These are phyloP conservation scores for Saccharomyces hybrid DNA, from an alignment of 1,139 yeast species.

Conservation along the genomic window DNA sequence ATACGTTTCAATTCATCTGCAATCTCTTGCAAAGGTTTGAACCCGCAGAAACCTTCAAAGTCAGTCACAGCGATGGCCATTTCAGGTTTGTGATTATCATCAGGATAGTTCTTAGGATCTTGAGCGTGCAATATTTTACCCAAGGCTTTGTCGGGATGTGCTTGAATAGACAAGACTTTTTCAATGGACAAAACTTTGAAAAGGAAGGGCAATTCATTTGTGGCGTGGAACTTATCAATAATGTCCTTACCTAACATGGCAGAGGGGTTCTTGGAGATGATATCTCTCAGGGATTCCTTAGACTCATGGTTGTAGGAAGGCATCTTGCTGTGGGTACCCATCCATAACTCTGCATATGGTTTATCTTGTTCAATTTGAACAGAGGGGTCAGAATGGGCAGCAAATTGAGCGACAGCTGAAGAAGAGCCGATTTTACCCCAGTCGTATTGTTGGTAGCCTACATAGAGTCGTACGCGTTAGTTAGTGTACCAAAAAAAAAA, in stretches of 20 bases:
- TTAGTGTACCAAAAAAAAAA: conserved; percentile 4
- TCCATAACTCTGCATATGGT: conserved; percentile 94
- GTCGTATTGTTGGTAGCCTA: conserved; percentile 63
- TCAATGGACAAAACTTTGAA: conserved; percentile 89
- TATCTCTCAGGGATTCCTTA: conserved; percentile 54
- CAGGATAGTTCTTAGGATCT: conserved; percentile 94
- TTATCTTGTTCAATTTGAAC: conserved; percentile 56
- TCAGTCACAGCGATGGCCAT: conserved; percentile 97
- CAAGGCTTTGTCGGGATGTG: conserved; percentile 89
- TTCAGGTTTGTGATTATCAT: conserved; percentile 97
- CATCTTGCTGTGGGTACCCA: conserved; percentile 95
- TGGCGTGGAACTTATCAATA: conserved; percentile 58
- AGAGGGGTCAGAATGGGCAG: conserved; percentile 58
- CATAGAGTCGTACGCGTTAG: conserved; percentile 1
- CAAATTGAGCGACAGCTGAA: conserved; percentile 86
- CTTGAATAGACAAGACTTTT: conserved; percentile 91
- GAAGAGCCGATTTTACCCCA: conserved; percentile 84
- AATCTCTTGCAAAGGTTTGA: conserved; percentile 80
- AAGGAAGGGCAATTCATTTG: conserved; percentile 75
- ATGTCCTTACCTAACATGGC: conserved; percentile 51
- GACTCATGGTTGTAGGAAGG: conserved; percentile 62
- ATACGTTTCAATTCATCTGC: conserved; percentile 57
- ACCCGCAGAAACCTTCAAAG: conserved; percentile 97
- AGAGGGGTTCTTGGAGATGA: conserved; percentile 55
- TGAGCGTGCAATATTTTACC: conserved; percentile 67